These are phyloP conservation scores for Microsporum ferrugineum DNA, from an alignment of 2,329 filamentous ascomycete genomes.

Conservation along the genomic window DNA sequence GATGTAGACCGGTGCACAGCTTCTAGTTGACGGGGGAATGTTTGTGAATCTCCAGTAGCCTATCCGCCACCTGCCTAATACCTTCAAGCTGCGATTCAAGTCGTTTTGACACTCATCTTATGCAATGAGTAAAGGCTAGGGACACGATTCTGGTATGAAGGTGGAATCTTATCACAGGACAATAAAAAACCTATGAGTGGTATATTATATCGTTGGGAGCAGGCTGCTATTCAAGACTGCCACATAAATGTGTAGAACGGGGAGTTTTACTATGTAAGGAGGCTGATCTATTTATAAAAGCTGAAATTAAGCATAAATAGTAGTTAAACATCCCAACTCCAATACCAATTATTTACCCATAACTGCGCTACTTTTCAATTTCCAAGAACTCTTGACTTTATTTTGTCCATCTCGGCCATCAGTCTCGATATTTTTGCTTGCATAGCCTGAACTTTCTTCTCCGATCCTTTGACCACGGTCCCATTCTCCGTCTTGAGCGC, in stretches of 20 bases:
- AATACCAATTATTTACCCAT: background rate
- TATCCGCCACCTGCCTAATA: background rate
- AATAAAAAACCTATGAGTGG: too few relatives aligned
- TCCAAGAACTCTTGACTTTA: background rate
- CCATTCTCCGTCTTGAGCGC: background rate
- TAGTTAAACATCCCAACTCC: background rate
- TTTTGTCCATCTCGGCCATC: background rate
- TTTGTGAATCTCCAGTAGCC: conserved; percentile 75
- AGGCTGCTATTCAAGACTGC: too few relatives aligned
- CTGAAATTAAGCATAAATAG: background rate
- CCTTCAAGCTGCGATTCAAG: too few relatives aligned
- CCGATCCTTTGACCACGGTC: background rate
- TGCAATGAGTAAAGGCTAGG: too few relatives aligned
- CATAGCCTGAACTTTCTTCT: background rate
- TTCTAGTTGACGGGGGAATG: conserved; percentile 76
- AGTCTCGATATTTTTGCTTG: background rate
- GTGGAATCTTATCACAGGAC: too few relatives aligned
- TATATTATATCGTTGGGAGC: too few relatives aligned
- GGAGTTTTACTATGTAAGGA: too few relatives aligned
- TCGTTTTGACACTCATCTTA: too few relatives aligned
- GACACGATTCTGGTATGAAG: too few relatives aligned
- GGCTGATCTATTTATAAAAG: too few relatives aligned
- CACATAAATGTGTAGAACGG: too few relatives aligned
- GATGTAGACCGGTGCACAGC: conserved; percentile 57
- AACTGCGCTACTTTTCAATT: background rate